A percentile compares a stretch with the other conserved stretches of the same genome.
Evolutionary conservation across 768 basidiomycete genomes (phyloP).

Genomic region (Mycena rebaudengoi): DNA sequence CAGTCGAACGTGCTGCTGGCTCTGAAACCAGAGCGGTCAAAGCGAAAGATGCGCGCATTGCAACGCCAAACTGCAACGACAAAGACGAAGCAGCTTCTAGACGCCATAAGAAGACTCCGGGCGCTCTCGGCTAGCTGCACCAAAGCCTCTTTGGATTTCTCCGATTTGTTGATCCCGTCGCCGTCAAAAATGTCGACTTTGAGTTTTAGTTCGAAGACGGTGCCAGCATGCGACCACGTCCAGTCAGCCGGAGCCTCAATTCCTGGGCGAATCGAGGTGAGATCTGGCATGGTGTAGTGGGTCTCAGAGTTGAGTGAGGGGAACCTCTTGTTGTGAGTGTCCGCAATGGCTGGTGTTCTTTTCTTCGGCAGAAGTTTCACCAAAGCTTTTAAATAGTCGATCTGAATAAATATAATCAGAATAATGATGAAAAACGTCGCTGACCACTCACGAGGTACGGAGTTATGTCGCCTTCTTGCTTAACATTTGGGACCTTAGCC

Average conservation of each 20-base stretch:
- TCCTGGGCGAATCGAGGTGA: background rate
- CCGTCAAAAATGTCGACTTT: background rate
- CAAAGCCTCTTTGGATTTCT: background rate
- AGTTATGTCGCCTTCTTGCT: background rate
- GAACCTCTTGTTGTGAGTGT: background rate
- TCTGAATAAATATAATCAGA: background rate
- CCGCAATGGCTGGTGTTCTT: background rate
- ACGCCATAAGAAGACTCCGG: background rate
- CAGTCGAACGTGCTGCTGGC: background rate
- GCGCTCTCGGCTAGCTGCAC: background rate
- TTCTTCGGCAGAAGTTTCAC: background rate
- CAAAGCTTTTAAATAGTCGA: background rate
- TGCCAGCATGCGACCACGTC: background rate
- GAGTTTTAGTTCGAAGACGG: background rate
- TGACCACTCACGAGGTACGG: background rate
- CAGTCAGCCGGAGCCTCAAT: background rate
- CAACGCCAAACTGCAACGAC: background rate
- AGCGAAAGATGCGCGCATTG: background rate
- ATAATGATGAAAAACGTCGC: background rate
- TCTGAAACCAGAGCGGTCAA: constrained; percentile 4
- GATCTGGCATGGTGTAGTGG: background rate
- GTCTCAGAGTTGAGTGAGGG: background rate
- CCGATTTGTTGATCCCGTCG: background rate
- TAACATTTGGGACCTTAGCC: background rate
- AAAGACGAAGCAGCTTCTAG: background rate